A percentile compares a stretch with the other conserved stretches of the same genome.
phyloP scores from a whole-genome alignment of 2,329 filamentous ascomycete genomes.

The Clonostachys rosea region DNA sequence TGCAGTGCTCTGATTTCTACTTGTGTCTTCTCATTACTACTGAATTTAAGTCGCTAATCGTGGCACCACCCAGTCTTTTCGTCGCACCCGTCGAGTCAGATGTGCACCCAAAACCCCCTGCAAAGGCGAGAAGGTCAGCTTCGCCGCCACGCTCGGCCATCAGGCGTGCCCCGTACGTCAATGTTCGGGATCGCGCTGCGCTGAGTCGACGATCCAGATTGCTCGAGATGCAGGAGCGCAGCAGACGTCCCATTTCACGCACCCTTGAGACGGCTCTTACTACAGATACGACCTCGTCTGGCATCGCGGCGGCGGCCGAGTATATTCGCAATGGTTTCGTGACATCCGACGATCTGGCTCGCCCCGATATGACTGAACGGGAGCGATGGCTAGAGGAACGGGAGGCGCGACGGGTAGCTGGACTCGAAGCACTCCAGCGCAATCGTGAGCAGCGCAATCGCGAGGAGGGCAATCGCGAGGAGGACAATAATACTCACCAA shows the following conservation, averaged over 20 bases:
- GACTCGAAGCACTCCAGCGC: too few relatives aligned
- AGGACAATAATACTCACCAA: too few relatives aligned
- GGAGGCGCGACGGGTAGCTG: neutral
- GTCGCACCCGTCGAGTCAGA: slow-evolving; percentile 40
- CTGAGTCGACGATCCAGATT: neutral
- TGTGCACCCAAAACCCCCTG: slow-evolving; percentile 23
- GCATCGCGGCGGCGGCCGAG: neutral
- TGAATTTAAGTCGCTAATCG: too few relatives aligned
- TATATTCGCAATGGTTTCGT: neutral
- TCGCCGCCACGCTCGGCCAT: slow-evolving; percentile 33
- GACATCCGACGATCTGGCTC: neutral
- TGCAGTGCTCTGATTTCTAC: too few relatives aligned
- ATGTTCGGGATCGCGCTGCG: slow-evolving; percentile 4
- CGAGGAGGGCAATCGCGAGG: too few relatives aligned
- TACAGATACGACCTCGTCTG: neutral
- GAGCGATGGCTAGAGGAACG: neutral
- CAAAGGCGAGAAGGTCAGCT: slow-evolving; percentile 15
- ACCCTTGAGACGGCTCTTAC: neutral
- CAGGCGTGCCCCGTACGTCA: slow-evolving; percentile 26
- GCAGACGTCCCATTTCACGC: neutral
- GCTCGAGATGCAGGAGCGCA: slow-evolving; percentile 2
- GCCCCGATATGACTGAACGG: neutral
- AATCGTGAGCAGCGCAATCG: too few relatives aligned
- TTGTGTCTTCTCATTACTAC: too few relatives aligned
- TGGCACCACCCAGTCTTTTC: slow-evolving; percentile 28